Conservation (phyloP, 2,329 filamentous ascomycete species). For the Penicillium palitans region DNA sequence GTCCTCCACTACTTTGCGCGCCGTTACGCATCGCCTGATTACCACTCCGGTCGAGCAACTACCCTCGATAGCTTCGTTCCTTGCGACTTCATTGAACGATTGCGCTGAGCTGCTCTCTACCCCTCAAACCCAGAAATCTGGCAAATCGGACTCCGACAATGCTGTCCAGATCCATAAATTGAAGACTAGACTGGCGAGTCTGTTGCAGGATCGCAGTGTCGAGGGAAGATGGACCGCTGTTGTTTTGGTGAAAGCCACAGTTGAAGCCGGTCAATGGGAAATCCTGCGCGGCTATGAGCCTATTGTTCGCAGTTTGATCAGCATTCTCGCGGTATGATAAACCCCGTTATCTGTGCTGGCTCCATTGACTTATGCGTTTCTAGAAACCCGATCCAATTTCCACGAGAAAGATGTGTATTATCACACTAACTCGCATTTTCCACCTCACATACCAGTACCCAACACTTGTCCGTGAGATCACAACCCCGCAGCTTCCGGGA, state of each 20-base stretch:
- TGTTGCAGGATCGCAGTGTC: slow-evolving; percentile 73
- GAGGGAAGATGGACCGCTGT: slow-evolving; percentile 77
- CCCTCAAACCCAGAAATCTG: slow-evolving; percentile 57
- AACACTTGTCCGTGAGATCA: slow-evolving; percentile 82
- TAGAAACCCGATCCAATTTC: slow-evolving; percentile 75
- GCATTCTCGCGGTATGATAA: slow-evolving; percentile 64
- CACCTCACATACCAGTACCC: slow-evolving; percentile 77
- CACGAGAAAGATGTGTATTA: slow-evolving; percentile 73
- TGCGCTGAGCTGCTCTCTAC: slow-evolving; percentile 63
- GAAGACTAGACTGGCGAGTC: slow-evolving; percentile 72
- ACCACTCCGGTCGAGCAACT: slow-evolving; percentile 72
- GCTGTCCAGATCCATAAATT: slow-evolving; percentile 76
- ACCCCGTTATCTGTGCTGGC: background rate
- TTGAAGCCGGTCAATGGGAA: slow-evolving; percentile 85
- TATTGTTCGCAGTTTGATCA: slow-evolving; percentile 76
- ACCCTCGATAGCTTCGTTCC: slow-evolving; percentile 68
- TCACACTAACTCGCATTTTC: slow-evolving; percentile 81
- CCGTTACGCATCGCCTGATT: slow-evolving; percentile 57
- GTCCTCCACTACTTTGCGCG: slow-evolving; percentile 41
- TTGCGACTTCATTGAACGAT: slow-evolving; percentile 58
- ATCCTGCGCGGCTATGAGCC: slow-evolving; percentile 69
- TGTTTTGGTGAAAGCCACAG: slow-evolving; percentile 73
- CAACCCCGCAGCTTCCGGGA: slow-evolving; percentile 73
- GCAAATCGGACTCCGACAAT: slow-evolving; percentile 64
- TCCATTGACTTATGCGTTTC: slow-evolving; percentile 16